A percentile compares a stretch with the other conserved stretches of the same genome.
Conservation (phyloP, 345 rosid genomes). For the Citrus reticulata region DNA sequence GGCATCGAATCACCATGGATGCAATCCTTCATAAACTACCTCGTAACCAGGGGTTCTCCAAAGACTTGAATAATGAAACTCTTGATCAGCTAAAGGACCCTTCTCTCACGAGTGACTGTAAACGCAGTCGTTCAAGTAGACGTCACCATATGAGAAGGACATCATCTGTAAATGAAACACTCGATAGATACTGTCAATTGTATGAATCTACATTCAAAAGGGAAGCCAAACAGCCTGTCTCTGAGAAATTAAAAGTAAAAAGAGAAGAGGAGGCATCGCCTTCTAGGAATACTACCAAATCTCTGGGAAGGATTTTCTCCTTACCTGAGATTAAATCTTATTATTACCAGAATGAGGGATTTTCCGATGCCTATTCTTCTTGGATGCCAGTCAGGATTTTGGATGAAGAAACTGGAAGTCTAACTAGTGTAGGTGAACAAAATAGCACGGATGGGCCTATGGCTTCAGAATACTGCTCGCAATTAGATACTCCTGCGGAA, state of each 20-base stretch:
- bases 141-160: slow-evolving; percentile 34
- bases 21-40: slow-evolving; percentile 83
- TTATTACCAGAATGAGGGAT: slow-evolving; percentile 14
- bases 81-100: slow-evolving; percentile 30
- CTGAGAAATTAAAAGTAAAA: slow-evolving; percentile 26
- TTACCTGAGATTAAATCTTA: slow-evolving; percentile 54
- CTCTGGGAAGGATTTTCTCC: slow-evolving; percentile 56
- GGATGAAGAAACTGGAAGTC: slow-evolving; percentile 7
- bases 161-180: slow-evolving; percentile 52
- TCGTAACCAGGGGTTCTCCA: slow-evolving; percentile 42
- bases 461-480: slow-evolving; percentile 21
- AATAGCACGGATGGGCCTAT: slow-evolving; percentile 18
- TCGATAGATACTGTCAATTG: slow-evolving; percentile 59
- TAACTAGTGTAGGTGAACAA: slow-evolving; percentile 21
- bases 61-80: slow-evolving; percentile 45
- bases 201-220: slow-evolving; percentile 46
- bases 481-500: slow-evolving; percentile 15
- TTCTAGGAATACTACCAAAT: slow-evolving; percentile 18
- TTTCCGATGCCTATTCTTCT: slow-evolving; percentile 22
- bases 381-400: slow-evolving; percentile 13
- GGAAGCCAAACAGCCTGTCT: slow-evolving; percentile 36
- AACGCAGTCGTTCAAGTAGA: slow-evolving; percentile 16
- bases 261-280: slow-evolving; percentile 27
- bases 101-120: slow-evolving; percentile 4
- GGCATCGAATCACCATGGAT: slow-evolving; percentile 70